A percentile compares a stretch with the other conserved stretches of the same genome.
These are phyloP conservation scores for Oryza meridionalis DNA, from an alignment of 176 grass and related monocot species.

Conservation along the genomic window DNA sequence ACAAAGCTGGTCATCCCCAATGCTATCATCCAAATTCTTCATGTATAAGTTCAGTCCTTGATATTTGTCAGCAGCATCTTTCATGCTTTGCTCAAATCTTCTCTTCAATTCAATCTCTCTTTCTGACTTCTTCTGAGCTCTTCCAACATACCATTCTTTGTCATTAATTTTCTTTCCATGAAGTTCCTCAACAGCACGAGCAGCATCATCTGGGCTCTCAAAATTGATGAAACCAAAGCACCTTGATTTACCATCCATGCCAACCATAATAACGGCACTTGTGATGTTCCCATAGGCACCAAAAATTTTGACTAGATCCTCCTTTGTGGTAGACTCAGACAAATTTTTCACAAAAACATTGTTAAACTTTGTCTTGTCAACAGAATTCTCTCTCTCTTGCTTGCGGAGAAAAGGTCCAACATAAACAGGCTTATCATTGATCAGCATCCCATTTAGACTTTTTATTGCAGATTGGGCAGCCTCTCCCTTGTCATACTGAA, in stretches of 20 bases:
- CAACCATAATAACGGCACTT: conserved; percentile 79
- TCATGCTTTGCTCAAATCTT: conserved; percentile 81
- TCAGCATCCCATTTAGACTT: conserved; percentile 80
- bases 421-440: conserved; percentile 85
- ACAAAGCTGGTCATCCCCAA: conserved; percentile 74
- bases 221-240: conserved; percentile 90
- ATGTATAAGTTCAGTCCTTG: conserved; percentile 88
- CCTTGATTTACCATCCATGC: conserved; percentile 76
- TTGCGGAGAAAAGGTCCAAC: conserved; percentile 86
- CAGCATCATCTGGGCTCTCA: conserved; percentile 74
- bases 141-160: conserved; percentile 83
- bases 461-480: conserved; percentile 64
- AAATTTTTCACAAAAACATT: conserved; percentile 95
- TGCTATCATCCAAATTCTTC: conserved; percentile 91
- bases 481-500: conserved; percentile 85
- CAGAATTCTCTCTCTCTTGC: conserved; percentile 75
- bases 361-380: conserved; percentile 75
- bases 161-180: conserved; percentile 84
- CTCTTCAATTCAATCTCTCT: conserved; percentile 79
- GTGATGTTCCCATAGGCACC: conserved; percentile 79
- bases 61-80: conserved; percentile 77
- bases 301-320: conserved; percentile 64
- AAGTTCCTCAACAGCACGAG: conserved; percentile 68
- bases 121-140: conserved; percentile 88
- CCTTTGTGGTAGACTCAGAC: conserved; percentile 75